Base-by-base conservation (phyloP, 208 protist genomes). In the Leishmania major region DNA sequence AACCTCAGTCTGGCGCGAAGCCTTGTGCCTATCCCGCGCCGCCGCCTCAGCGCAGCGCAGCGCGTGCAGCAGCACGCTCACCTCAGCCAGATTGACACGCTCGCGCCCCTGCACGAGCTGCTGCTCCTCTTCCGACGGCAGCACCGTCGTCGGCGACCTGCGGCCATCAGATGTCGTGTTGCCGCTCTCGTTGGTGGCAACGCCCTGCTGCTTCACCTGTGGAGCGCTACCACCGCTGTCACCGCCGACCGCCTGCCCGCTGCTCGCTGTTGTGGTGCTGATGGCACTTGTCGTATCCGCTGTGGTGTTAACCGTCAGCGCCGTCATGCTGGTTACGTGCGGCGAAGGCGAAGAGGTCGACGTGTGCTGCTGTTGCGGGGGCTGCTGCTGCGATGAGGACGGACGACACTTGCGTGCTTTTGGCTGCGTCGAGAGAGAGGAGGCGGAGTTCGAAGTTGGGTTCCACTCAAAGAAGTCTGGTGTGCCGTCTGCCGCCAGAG, bases 391-490 rank as follows among this genome's bases (percentile, higher is more conserved):
- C 15, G 72, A 83, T 7, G 80, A n/a, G 35, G 28, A 51, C 3
- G 43, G 7, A 62, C 35, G 60, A 17, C 25, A 67, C 67, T 7
- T 70, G 55, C 47, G 5, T 11, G 25, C 69, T 37, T 64, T 60
- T 3, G 75, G 55, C 17, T 43, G 1, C 40, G 72, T 79, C 22
- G 80, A 57, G 25, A 7, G 74, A 8, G 71, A 43, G 22, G 77
- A 66, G 47, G 64, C 78, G 1, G 83, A 87, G 81, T 94, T 96
- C 22, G 84, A 91, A 8, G 93, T 96, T 17, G 93, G 90, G 40
- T 91, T 83, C 91, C 93, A 96, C 80, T 96, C 88, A 73, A 96
- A 93, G 57, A 88, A 82, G 13, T 82, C 55, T 31, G 69, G 78
- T 6, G 28, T 25, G 73, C 22, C 60, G 57, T 31, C 55, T 40